Conservation (phyloP, 2,329 filamentous ascomycete species). For the Paraphaeosphaeria sporulosa region DNA sequence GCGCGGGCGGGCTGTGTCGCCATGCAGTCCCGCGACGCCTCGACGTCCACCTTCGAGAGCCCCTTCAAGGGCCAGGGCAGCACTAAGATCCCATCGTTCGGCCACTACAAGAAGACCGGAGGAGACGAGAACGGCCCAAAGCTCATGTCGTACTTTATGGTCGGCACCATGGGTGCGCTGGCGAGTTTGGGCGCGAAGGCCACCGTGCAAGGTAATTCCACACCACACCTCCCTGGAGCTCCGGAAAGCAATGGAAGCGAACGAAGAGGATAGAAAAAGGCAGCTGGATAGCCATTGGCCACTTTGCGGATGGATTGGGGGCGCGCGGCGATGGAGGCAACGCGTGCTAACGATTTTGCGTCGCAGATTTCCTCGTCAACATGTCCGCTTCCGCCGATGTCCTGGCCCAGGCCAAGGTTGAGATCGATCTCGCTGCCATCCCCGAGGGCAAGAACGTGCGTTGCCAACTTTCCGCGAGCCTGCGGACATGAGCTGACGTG, state of each 20-base stretch:
- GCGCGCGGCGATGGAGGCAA: conserved; percentile 33
- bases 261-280: conserved; percentile 5
- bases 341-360: conserved; percentile 38
- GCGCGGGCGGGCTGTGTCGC: conserved; percentile 55
- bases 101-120: conserved; percentile 79
- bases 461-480: conserved; percentile 26
- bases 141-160: conserved; percentile 98
- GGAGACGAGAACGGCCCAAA: conserved; percentile 73
- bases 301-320: conserved; percentile 37
- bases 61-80: conserved; percentile 63
- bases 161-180: conserved; percentile 91
- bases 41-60: conserved; percentile 56
- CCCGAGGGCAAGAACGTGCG: conserved; percentile 99
- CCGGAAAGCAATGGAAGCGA: conserved; percentile 14
- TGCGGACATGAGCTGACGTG: conserved; percentile 25
- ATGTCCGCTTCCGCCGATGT: conserved; percentile 99
- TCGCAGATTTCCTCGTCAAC: conserved; percentile 96
- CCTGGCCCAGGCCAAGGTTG: conserved; percentile 98
- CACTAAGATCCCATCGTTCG: conserved; percentile 85
- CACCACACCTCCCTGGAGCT: conserved; percentile 19
- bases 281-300: conserved; percentile 38
- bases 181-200: conserved; percentile 95
- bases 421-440: conserved; percentile 90
- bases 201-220: conserved; percentile 87
- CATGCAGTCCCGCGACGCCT: conserved; percentile 53